phyloP scores from a whole-genome alignment of 257 asterid species.

The Plectranthus barbatus region DNA sequence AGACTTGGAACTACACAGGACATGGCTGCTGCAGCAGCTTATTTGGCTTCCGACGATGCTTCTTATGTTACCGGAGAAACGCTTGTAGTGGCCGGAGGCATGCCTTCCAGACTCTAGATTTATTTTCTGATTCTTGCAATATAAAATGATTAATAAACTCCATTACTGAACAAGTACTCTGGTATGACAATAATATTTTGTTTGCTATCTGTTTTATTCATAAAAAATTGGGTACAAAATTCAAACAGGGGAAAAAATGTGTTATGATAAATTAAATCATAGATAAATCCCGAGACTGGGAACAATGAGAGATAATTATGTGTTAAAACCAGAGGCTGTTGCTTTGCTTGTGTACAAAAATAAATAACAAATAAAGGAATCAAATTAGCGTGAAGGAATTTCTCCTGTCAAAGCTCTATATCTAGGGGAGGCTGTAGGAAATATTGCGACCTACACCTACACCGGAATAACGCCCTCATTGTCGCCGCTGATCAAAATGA shows the following conservation, averaged over 20 bases:
- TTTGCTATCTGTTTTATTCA: background rate
- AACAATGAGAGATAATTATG: no score
- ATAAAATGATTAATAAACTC: no score
- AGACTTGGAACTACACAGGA: conserved; percentile 77
- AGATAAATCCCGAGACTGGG: no score
- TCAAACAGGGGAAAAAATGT: no score
- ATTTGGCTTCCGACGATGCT: conserved; percentile 88
- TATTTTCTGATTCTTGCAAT: background rate
- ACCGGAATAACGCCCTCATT: conserved; percentile 54
- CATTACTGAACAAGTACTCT: background rate
- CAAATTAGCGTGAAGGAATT: background rate
- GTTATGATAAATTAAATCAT: no score
- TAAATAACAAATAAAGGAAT: background rate
- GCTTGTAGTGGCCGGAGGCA: conserved; percentile 80
- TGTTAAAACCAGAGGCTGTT: background rate
- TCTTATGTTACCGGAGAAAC: conserved; percentile 77
- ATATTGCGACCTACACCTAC: no score
- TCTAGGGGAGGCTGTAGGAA: no score
- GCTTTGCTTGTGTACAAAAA: conserved; percentile 6
- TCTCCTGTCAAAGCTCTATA: no score
- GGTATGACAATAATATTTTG: background rate
- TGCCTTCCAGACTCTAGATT: conserved; percentile 58
- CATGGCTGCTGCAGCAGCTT: conserved; percentile 87
- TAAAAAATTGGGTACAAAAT: no score
- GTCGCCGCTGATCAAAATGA: conserved; percentile 43